Base-by-base conservation (phyloP, 257 asterid species). In the Sherardia arvensis region DNA sequence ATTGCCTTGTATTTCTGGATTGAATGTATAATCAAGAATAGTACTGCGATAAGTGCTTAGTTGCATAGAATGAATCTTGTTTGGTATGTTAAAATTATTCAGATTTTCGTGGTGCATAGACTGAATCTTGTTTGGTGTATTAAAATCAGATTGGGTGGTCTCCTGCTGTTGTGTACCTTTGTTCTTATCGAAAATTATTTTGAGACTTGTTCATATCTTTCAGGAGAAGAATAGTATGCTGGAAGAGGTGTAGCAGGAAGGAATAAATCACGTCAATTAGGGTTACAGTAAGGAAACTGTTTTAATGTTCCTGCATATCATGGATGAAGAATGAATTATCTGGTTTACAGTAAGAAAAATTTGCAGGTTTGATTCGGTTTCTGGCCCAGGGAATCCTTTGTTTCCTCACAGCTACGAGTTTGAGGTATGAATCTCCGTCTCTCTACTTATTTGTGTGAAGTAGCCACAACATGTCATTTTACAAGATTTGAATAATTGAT, bases 331-430 rank as follows among this genome's bases (percentile, higher is more conserved):
- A 10, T 38, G 47, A 38, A 18, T 61, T 71, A 65, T 57, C 67
- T 71, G 43, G 62, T 66, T 73, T 32, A 72, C 61, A 66, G 11
- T 65, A 69, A 61, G 15, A 49, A 59, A 53, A 70, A 61, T 67
- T 70, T 68, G 61, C 95, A 90, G 95, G 92, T 67, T 67, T 62
- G 87, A 85, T 82, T 72, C 81, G 78, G 82, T 84, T 71, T 69
- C 93, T 43, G 64, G 67, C 22, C 91, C 84, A 75, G 60, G 84
- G 60, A 62, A 64, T 62, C 88, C 87, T 58, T 76, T 87, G 69
- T 67, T 75, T 56, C 88, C 85, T 47, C 71, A 71, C 69, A 69
- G 66, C 70, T 71, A 76, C 5, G 78, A 67, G 67, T 70, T 48
- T 25, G 68, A 72, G 69, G 95, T 90, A 77, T 34, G 84, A 61